Evolutionary conservation across 2,329 filamentous ascomycete species (phyloP).

Genomic region (Cladosporium sp.): DNA sequence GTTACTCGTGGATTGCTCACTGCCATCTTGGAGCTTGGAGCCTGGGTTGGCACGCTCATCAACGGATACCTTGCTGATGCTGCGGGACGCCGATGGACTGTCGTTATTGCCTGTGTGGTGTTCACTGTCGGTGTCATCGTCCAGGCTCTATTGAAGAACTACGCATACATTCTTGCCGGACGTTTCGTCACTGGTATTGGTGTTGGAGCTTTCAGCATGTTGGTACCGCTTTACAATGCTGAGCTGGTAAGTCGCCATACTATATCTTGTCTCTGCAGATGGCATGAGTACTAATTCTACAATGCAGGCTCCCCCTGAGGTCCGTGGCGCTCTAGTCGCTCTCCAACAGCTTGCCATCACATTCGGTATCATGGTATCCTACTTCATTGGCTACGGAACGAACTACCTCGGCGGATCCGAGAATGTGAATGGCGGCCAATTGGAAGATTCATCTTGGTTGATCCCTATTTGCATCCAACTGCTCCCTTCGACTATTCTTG

Average conservation of each 20-base stretch:
- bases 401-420: constrained; percentile 42
- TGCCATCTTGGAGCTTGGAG: constrained; percentile 27
- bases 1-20: constrained; percentile 1
- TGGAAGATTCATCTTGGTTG: constrained; percentile 62
- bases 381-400: constrained; percentile 38
- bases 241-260: constrained; percentile 33
- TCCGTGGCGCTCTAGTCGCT: constrained; percentile 60
- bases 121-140: constrained; percentile 57
- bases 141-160: constrained; percentile 56
- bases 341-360: constrained; percentile 59
- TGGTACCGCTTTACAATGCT: constrained; percentile 46
- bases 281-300: not conserved
- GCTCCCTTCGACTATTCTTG: constrained; percentile 59
- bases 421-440: not conserved
- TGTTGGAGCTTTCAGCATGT: constrained; percentile 63
- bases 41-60: constrained; percentile 65
- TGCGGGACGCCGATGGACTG: constrained; percentile 11
- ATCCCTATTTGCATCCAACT: constrained; percentile 67
- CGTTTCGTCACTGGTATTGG: constrained; percentile 65
- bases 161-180: constrained; percentile 60
- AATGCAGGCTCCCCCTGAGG: constrained; percentile 47
- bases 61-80: constrained; percentile 50
- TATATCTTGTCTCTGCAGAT: not conserved
- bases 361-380: constrained; percentile 38
- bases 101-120: constrained; percentile 14